These are phyloP conservation scores for Apiosordaria backusii DNA, from an alignment of 495 filamentous ascomycete species.

Conservation along the genomic window DNA sequence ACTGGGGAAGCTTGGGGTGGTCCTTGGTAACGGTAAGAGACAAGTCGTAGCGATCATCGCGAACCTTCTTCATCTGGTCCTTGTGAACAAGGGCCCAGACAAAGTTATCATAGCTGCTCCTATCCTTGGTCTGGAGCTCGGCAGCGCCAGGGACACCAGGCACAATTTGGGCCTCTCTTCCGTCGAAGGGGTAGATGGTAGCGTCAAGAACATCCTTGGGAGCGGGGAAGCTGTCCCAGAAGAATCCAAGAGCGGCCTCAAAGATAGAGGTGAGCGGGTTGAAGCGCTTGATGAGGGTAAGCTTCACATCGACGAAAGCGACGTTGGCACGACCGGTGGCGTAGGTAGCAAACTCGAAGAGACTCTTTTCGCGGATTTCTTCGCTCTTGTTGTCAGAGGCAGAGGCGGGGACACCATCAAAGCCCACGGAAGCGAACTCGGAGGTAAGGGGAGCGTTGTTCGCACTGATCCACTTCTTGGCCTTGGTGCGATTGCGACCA, in stretches of 20 bases:
- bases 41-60: conserved; percentile 91
- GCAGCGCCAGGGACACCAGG: conserved; percentile 55
- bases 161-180: conserved; percentile 72
- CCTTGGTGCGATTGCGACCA: conserved; percentile 71
- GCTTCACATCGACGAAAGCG: conserved; percentile 79
- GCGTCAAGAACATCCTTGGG: conserved; percentile 71
- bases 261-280: conserved; percentile 73
- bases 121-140: conserved; percentile 55
- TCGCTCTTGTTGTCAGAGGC: conserved; percentile 37
- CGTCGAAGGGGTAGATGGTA: conserved; percentile 81
- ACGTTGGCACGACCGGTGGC: conserved; percentile 93
- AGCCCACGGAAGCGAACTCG: conserved; percentile 91
- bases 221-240: conserved; percentile 66
- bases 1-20: conserved; percentile 80
- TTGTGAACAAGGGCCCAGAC: conserved; percentile 97
- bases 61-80: conserved; percentile 81
- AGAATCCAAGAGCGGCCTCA: conserved; percentile 66
- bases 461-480: conserved; percentile 73
- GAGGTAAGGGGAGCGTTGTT: conserved; percentile 65
- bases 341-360: conserved; percentile 81
- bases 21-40: conserved; percentile 91
- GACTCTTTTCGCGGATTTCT: conserved; percentile 73
- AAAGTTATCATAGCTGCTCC: conserved; percentile 82
- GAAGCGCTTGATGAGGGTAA: conserved; percentile 82
- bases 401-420: conserved; percentile 46